Base-by-base conservation (phyloP, 2,329 filamentous ascomycete genomes). In the Penicillium oxalicum region DNA sequence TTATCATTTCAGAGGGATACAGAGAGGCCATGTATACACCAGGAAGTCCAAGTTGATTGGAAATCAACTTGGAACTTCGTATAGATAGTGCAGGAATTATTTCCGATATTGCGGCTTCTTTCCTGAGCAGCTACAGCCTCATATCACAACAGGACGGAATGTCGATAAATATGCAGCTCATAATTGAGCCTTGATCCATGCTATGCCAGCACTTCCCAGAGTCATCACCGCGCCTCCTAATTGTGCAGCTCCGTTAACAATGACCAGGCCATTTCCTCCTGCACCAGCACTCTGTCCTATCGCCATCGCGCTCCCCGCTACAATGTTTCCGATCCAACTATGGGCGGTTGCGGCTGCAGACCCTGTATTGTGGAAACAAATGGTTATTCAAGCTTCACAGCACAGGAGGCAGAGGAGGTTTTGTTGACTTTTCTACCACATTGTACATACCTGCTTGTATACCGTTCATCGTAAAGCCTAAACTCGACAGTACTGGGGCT, bases 271-370 rank as follows among this genome's bases (percentile, higher is more conserved):
- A 9, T 27, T 9, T 4, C 52, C 50, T 13, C 45, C 47, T n/a
- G 52, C 40, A 2, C 50, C 52, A 12, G 52, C 52, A 38, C 52
- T 53, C 48, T 55, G 52, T 11, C 26, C 13, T n/a, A 24, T n/a
- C 5, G 50, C 45, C 33, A 55, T 44, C 12, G 18, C 38, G 36
- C 47, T 49, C 5, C 45, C 45, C 4, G 50, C 25, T 5, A 33
- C 52, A 39, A 50, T 36, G 28, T 55, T 53, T 7, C 52, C 52
- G 18, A 52, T 37, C 9, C 9, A 45, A 42, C 50, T 47, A 11
- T 53, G 50, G 5, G 41, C 34, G 25, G 13, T 39, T 18, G 52
- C 52, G 3, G 50, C 50, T 9, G 27, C 5, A 9, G 47, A 50
- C 3, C 47, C 50, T 52, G 18, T 46, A 28, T 29, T 40, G 12